Base-by-base conservation (phyloP, 257 asterid species). In the Osmanthus fragrans region DNA sequence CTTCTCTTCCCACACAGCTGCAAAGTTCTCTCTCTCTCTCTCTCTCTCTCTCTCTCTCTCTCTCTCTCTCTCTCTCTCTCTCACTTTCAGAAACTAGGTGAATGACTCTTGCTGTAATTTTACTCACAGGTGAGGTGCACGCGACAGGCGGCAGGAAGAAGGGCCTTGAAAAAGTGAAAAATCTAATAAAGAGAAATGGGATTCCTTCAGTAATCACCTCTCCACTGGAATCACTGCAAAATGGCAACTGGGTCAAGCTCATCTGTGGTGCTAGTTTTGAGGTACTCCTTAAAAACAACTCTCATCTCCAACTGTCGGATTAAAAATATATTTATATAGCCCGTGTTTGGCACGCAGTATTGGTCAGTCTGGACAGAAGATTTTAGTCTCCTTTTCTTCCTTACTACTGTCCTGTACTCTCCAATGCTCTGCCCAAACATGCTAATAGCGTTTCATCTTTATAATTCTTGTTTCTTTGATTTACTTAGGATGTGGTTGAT, bases 201-300 rank as follows among this genome's bases (percentile, higher is more conserved):
- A 74, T 94, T 82, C 85, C 94, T 82, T 86, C 89, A 58, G 39
- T 63, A 13, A 77, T 80, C 36, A 90, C 93, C 19, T 76, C 96
- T 63, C 98, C 96, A 11, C 72, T 85, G 4, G 84, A 86, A 72
- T 92, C 98, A 60, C 95, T 94, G 39, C 91, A 72, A 63, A 80
- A 73, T 47, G 98, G 98, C 7, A 94, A 92, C 47, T 94, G 98
- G 98, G 97, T 92, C 33, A 94, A 94, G 88, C 92, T 94, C 85
- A 92, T 94, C 36, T 94, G 96, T 71, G 98, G 98, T 77, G 98
- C 98, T 78, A 94, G 98, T 84, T 94, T 94, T 77, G 98, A 94
- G 96, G 97, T 87, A 70, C n/a, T 64, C 40, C 76, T 72, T 70
- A 42, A 11, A 65, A 39, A 10, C 69, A 19, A 63, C 18, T 60